These are phyloP conservation scores for Trametes villosa DNA, from an alignment of 768 basidiomycete species.

Conservation along the genomic window DNA sequence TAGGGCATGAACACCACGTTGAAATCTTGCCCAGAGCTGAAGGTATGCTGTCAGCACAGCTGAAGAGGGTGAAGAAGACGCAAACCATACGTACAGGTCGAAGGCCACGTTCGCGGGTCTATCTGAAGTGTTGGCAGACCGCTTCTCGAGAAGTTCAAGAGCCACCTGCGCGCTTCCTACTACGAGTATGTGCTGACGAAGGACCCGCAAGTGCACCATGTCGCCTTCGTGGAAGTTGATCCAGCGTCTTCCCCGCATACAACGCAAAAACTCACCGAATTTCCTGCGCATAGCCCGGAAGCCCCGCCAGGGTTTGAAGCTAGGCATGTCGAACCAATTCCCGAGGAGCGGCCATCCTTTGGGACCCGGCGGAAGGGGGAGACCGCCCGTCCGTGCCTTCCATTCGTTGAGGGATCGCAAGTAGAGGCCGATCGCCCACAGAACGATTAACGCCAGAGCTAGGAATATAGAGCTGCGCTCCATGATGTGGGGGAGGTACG, in stretches of 20 bases:
- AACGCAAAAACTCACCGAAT: not conserved
- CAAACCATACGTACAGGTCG: not conserved
- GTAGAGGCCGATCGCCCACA: not conserved
- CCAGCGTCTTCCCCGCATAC: no score
- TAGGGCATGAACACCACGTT: constrained; percentile 21
- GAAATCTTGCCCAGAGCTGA: constrained; percentile 13
- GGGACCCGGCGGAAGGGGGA: constrained; percentile 4
- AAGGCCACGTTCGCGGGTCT: constrained; percentile 9
- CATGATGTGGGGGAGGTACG: no score
- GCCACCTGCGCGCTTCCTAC: constrained; percentile 30
- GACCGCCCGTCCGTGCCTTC: not conserved
- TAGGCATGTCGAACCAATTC: not conserved
- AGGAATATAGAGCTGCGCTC: no score
- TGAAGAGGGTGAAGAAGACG: no score
- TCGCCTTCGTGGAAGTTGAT: not conserved
- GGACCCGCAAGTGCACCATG: constrained; percentile 6
- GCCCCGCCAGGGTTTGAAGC: not conserved
- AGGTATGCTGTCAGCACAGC: not conserved
- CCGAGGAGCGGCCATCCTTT: not conserved
- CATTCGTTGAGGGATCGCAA: not conserved
- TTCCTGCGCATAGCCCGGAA: not conserved
- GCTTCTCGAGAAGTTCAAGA: constrained; percentile 34
- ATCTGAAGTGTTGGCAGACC: constrained; percentile 34
- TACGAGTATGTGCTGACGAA: constrained; percentile 20
- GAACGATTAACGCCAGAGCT: no score